phyloP scores from a whole-genome alignment of 2,329 filamentous ascomycete genomes.

The Coccinonectria pachysandricola region DNA sequence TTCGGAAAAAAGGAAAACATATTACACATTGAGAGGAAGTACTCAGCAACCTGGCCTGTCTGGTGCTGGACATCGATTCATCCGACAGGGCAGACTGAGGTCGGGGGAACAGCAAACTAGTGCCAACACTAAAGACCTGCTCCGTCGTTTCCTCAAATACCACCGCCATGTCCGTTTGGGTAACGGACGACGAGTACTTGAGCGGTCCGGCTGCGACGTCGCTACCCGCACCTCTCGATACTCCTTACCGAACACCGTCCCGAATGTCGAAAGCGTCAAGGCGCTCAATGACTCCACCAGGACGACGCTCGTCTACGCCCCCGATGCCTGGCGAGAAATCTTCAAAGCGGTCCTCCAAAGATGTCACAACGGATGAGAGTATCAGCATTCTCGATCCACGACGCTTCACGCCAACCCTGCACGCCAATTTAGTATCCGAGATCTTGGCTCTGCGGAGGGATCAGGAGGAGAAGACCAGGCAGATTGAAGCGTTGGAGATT shows the following conservation, averaged over 20 bases:
- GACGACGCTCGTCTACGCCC: slow-evolving; percentile 47
- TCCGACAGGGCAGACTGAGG: too few species aligned
- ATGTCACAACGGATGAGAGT: slow-evolving; percentile 54
- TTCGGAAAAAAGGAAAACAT: too few species aligned
- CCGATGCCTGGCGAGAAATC: slow-evolving; percentile 33
- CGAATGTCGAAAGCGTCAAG: slow-evolving; percentile 50
- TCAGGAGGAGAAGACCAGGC: slow-evolving; percentile 76
- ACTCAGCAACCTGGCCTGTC: too few species aligned
- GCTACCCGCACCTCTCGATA: slow-evolving; percentile 60
- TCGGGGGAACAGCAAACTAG: too few species aligned
- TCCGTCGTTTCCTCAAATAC: not conserved
- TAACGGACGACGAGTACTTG: slow-evolving; percentile 53
- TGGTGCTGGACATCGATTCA: too few species aligned
- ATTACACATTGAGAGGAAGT: too few species aligned
- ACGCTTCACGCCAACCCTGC: slow-evolving; percentile 87
- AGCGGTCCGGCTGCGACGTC: slow-evolving; percentile 43
- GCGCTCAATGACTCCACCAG: slow-evolving; percentile 56
- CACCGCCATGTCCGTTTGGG: slow-evolving; percentile 45
- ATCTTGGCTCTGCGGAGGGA: slow-evolving; percentile 81
- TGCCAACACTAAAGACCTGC: slow-evolving; percentile 1
- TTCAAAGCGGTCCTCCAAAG: slow-evolving; percentile 44
- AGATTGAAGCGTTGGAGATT: slow-evolving; percentile 77
- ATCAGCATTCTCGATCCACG: slow-evolving; percentile 75
- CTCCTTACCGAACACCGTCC: slow-evolving; percentile 64
- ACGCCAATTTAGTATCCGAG: slow-evolving; percentile 89